Percentiles rank a stretch among this genome's conserved stretches.
phyloP scores from a whole-genome alignment of 495 filamentous ascomycete genomes.

The Chlorociboria aeruginascens region DNA sequence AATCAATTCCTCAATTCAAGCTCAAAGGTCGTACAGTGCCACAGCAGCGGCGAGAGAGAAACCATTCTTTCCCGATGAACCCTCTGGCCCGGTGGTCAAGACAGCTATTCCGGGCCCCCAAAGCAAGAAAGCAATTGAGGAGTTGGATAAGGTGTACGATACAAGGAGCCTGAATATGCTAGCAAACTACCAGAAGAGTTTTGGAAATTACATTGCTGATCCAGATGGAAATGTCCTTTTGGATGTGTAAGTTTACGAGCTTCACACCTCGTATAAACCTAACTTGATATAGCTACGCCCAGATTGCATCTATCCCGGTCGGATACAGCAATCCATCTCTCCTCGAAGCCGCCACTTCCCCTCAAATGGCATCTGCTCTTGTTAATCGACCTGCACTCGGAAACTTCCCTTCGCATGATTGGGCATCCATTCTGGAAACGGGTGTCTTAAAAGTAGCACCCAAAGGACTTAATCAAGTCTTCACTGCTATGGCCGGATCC shows the following conservation, averaged over 20 bases:
- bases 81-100: slow-evolving; percentile 56
- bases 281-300: slow-evolving; percentile 51
- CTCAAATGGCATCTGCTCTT: slow-evolving; percentile 69
- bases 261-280: background rate
- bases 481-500: slow-evolving; percentile 90
- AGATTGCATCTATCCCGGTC: slow-evolving; percentile 94
- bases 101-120: slow-evolving; percentile 78
- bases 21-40: slow-evolving; percentile 11
- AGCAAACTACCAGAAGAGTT: slow-evolving; percentile 65
- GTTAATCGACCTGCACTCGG: slow-evolving; percentile 94
- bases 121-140: slow-evolving; percentile 54
- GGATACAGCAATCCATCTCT: slow-evolving; percentile 93
- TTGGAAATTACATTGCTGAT: slow-evolving; percentile 73
- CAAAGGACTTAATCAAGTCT: slow-evolving; percentile 87
- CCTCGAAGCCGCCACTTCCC: slow-evolving; percentile 52
- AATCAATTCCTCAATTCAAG: background rate
- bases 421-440: slow-evolving; percentile 74
- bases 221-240: slow-evolving; percentile 73
- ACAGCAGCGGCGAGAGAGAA: slow-evolving; percentile 13
- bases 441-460: slow-evolving; percentile 84
- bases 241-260: slow-evolving; percentile 52
- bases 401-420: slow-evolving; percentile 90
- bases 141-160: slow-evolving; percentile 82
- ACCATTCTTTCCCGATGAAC: slow-evolving; percentile 61
- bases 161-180: slow-evolving; percentile 90